These are phyloP conservation scores for Calonectria hongkongensis DNA, from an alignment of 2,329 filamentous ascomycete genomes.

Conservation along the genomic window DNA sequence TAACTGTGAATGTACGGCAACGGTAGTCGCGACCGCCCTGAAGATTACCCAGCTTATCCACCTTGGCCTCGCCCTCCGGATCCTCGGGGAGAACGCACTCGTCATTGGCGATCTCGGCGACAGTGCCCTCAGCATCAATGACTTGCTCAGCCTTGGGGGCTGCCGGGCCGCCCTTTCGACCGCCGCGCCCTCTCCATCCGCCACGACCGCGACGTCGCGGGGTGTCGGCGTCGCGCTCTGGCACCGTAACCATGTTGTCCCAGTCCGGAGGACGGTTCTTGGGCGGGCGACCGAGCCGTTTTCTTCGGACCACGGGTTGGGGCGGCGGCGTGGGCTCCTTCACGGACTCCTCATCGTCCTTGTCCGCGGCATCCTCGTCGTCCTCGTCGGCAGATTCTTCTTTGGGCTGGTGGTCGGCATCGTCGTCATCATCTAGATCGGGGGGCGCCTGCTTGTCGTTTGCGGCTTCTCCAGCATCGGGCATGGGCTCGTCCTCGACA, in stretches of 20 bases:
- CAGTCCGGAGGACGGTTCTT: conserved; percentile 90
- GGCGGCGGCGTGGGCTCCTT: conserved; percentile 75
- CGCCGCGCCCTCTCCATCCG: conserved; percentile 82
- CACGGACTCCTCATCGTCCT: conserved; percentile 65
- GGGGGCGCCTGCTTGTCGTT: conserved; percentile 64
- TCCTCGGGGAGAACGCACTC: conserved; percentile 94
- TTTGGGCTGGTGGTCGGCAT: conserved; percentile 72
- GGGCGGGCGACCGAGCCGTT: conserved; percentile 88
- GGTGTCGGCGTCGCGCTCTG: conserved; percentile 73
- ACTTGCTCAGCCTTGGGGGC: conserved; percentile 88
- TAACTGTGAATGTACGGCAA: conserved; percentile 94
- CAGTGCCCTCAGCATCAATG: conserved; percentile 94
- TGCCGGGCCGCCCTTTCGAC: conserved; percentile 79
- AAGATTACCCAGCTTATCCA: conserved; percentile 91
- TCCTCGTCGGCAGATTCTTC: conserved; percentile 68
- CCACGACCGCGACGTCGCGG: conserved; percentile 80
- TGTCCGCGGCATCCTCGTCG: conserved; percentile 59
- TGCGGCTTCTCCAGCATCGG: conserved; percentile 57
- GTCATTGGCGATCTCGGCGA: conserved; percentile 92
- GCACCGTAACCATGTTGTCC: conserved; percentile 77
- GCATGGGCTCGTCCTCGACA: conserved; percentile 60
- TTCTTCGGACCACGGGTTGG: conserved; percentile 80
- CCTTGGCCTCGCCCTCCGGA: conserved; percentile 91
- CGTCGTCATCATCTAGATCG: conserved; percentile 61
- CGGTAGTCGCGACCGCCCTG: conserved; percentile 92